Percentiles rank a stretch among this genome's conserved stretches.
Evolutionary conservation across 2,329 filamentous ascomycete species (phyloP).

Genomic region (Aureobasidium sp.): DNA sequence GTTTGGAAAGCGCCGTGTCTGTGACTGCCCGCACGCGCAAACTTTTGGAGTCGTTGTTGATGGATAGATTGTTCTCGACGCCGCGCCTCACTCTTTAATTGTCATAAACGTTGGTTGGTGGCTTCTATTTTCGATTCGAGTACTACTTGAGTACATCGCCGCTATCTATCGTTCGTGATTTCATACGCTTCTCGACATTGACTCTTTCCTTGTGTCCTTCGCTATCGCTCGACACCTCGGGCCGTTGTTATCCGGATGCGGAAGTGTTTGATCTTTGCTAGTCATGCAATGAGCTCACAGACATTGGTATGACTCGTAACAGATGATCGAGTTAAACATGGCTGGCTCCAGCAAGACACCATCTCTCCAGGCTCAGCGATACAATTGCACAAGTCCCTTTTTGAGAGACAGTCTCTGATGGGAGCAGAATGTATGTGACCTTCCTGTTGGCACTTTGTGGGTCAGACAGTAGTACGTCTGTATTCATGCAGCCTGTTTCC

Average conservation of each 20-base stretch:
- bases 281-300: background rate
- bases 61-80: background rate
- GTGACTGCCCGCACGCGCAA: constrained; percentile 6
- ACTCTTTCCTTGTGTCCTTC: background rate
- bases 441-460: background rate
- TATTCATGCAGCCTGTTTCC: background rate
- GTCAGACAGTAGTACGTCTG: background rate
- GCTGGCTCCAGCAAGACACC: background rate
- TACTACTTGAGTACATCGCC: background rate
- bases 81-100: background rate
- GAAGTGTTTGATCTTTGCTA: background rate
- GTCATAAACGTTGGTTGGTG: background rate
- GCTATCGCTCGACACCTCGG: background rate
- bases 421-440: background rate
- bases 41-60: constrained; percentile 7
- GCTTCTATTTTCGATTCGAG: background rate
- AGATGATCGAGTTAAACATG: background rate
- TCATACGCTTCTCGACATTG: background rate
- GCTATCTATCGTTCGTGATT: background rate
- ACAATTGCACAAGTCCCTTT: background rate
- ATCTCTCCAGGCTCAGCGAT: background rate
- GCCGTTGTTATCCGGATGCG: constrained; percentile 8
- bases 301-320: background rate
- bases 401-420: background rate
- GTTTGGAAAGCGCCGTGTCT: background rate